A percentile compares a stretch with the other conserved stretches of the same genome.
phyloP scores from a whole-genome alignment of 73 alveolate species.

The Blepharisma stoltei region DNA sequence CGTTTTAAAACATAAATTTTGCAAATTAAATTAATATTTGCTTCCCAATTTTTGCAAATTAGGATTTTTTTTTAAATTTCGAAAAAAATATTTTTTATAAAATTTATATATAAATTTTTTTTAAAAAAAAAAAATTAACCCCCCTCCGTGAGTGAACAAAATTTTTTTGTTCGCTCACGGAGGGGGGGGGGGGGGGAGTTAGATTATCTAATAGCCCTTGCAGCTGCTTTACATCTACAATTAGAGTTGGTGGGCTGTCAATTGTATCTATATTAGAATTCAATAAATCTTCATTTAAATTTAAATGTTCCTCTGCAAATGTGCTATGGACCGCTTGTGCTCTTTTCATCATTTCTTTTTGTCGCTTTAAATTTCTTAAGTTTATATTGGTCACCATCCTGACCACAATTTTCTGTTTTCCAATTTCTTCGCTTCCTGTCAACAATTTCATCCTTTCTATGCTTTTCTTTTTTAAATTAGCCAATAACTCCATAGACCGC shows the following conservation, averaged over 20 bases:
- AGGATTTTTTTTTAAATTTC: too few species aligned
- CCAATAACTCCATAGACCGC: background rate
- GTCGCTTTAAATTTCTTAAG: conserved; percentile 3
- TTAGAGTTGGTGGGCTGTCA: background rate
- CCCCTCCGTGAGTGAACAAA: too few species aligned
- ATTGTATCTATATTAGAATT: background rate
- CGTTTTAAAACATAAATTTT: too few species aligned
- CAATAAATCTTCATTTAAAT: conserved; percentile 9
- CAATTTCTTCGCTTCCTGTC: conserved; percentile 9
- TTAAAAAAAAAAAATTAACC: too few species aligned
- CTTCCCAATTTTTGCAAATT: too few species aligned
- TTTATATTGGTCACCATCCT: conserved; percentile 14
- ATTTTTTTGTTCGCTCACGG: too few species aligned
- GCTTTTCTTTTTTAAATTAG: background rate
- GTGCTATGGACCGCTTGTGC: conserved; percentile 7
- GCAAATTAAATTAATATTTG: too few species aligned
- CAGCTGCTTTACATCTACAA: background rate
- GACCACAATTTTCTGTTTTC: conserved; percentile 7
- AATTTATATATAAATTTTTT: too few species aligned
- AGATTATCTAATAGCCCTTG: background rate
- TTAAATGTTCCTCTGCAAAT: conserved; percentile 18
- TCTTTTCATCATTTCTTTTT: background rate
- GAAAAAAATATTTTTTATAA: too few species aligned
- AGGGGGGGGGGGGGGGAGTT: too few species aligned
- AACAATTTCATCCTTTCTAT: background rate